phyloP scores from a whole-genome alignment of 2,329 filamentous ascomycete genomes.

The Trichothecium roseum region DNA sequence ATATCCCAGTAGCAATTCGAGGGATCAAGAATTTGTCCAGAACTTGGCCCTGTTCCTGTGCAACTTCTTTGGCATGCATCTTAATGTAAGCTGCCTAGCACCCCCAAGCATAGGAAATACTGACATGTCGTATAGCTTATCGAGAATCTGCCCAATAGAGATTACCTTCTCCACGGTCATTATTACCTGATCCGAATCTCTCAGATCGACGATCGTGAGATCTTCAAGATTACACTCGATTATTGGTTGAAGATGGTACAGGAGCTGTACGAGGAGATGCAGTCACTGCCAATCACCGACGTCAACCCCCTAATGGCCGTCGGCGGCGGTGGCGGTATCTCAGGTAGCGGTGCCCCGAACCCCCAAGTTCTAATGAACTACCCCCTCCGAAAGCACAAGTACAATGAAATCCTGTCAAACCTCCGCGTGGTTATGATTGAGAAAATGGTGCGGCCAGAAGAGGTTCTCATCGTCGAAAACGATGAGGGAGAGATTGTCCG shows the following conservation, averaged over 20 bases:
- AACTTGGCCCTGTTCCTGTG: slow-evolving; percentile 92
- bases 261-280: slow-evolving; percentile 98
- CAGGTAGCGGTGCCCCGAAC: slow-evolving; percentile 72
- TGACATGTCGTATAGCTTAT: slow-evolving; percentile 51
- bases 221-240: slow-evolving; percentile 98
- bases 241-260: slow-evolving; percentile 99
- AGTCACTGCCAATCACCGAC: slow-evolving; percentile 86
- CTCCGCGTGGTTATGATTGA: slow-evolving; percentile 97
- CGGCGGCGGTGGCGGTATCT: slow-evolving; percentile 51
- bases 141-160: slow-evolving; percentile 88
- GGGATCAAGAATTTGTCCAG: slow-evolving; percentile 95
- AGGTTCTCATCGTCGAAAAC: slow-evolving; percentile 98
- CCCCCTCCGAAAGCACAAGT: slow-evolving; percentile 95
- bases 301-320: slow-evolving; percentile 81
- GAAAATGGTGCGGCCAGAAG: slow-evolving; percentile 97
- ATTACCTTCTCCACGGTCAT: slow-evolving; percentile 91
- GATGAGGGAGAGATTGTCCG: slow-evolving; percentile 98
- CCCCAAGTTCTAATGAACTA: slow-evolving; percentile 79
- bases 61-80: slow-evolving; percentile 92
- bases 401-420: slow-evolving; percentile 86
- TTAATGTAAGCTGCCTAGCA: slow-evolving; percentile 49
- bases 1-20: slow-evolving; percentile 82
- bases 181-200: slow-evolving; percentile 98
- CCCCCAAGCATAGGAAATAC: neutral
- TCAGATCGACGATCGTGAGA: slow-evolving; percentile 96